Evolutionary conservation across 306 rosid species (phyloP), one percentile per base, ranked within the genome.

Genomic region (Sicyos edulis): DNA sequence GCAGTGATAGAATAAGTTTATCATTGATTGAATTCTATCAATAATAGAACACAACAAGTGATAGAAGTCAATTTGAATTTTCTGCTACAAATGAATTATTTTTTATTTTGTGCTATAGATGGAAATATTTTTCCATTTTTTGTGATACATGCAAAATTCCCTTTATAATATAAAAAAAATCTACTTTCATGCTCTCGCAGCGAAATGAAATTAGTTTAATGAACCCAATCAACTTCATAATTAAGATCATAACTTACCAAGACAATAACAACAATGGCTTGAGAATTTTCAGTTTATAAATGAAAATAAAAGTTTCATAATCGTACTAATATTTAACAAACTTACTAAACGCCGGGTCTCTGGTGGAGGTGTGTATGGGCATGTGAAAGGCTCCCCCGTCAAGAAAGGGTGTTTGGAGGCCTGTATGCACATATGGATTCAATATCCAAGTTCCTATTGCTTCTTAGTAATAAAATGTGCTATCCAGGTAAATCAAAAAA

Each of bases 381-480:
- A 82, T 32, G 84, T 95, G 82, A 95, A 95, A 79, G 99, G 97
- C 80, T 91, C 97, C 77, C 99, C 99, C 1, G 99, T 95, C 53
- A 95, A 86, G 82, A 95, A 95, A 80, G 99, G 99, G 80, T 95
- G 99, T 81, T 88, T 91, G 71, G 96, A 89, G 82, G 99, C 99
- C 99, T 95, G 86, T 82, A 82, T 50, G 77, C 53, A 80, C 56
- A 79, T 69, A 80, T 53, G 64, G 78, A 55, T 78, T 79, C 73
- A 74, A 78, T 73, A 40, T 79, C 73, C 49, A 86, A 84, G 72
- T 75, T 74, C 51, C 29, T 66, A 54, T 26, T 60, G 64, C 57
- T 45, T 51, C 61, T 77, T 73, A 55, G 80, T 77, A 53, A 75
- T 69, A 77, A 68, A 54, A 71, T 45, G 62, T 15, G 58, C n/a